Conservation (phyloP, 345 rosid genomes). For the Hypericum perforatum region DNA sequence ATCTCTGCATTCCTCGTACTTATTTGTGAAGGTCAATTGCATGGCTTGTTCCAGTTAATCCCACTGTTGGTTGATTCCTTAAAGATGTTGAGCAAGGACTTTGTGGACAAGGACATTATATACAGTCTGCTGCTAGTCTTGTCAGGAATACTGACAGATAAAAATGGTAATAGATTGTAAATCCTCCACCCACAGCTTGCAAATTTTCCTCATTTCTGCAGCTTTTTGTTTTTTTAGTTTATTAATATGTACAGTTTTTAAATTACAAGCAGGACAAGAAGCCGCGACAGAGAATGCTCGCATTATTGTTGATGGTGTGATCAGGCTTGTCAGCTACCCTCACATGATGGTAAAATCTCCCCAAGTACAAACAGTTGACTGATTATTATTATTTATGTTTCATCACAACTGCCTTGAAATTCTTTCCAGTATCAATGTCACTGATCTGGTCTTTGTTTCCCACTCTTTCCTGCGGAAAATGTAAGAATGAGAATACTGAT, state of each 20-base stretch:
- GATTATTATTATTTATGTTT: background rate
- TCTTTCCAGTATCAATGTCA: too few relatives aligned
- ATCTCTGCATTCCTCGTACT: conserved; percentile 5
- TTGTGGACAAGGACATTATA: conserved; percentile 41
- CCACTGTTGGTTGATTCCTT: conserved; percentile 60
- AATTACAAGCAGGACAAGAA: conserved; percentile 44
- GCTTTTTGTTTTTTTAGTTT: too few relatives aligned
- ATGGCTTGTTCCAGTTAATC: conserved; percentile 38
- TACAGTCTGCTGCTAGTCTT: conserved; percentile 62
- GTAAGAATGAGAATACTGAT: too few relatives aligned
- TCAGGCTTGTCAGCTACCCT: conserved; percentile 45
- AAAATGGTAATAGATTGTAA: conserved; percentile 34
- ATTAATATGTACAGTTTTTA: too few relatives aligned
- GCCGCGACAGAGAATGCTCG: conserved; percentile 52
- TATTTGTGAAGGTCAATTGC: conserved; percentile 1
- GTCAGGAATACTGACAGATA: conserved; percentile 69
- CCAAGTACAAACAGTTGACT: background rate
- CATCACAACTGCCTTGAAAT: too few relatives aligned
- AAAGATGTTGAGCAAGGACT: conserved; percentile 36
- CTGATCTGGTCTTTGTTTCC: too few relatives aligned
- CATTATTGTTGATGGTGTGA: conserved; percentile 42
- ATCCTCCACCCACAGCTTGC: background rate
- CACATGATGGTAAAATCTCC: conserved; percentile 49
- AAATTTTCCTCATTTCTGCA: background rate
- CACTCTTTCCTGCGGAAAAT: too few relatives aligned